Percentiles rank a stretch among this genome's conserved stretches.
Evolutionary conservation across 2,329 filamentous ascomycete species (phyloP).

Genomic region (Plenodomus tracheiphilus): DNA sequence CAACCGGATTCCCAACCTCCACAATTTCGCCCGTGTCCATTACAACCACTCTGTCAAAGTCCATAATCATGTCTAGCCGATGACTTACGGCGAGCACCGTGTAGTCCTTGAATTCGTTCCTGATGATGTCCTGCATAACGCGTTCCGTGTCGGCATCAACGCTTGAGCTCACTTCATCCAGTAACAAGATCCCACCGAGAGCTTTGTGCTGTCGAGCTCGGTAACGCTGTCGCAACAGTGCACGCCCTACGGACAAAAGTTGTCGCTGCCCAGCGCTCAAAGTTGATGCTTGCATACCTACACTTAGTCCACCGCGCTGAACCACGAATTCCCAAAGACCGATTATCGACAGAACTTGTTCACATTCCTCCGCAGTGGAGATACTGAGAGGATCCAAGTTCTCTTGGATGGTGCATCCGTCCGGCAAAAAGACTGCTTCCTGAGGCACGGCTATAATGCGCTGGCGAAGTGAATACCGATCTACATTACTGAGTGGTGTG

Average conservation of each 20-base stretch:
- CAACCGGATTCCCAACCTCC: constrained; percentile 40
- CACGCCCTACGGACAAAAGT: constrained; percentile 62
- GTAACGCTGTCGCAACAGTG: too few species aligned
- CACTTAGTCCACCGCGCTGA: constrained; percentile 11
- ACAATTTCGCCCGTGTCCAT: constrained; percentile 49
- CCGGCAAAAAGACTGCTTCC: constrained; percentile 53
- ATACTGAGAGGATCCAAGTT: constrained; percentile 50
- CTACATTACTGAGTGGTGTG: constrained; percentile 6
- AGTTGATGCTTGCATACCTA: constrained; percentile 5
- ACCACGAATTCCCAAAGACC: constrained; percentile 45
- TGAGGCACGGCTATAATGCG: constrained; percentile 52
- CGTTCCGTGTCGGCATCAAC: constrained; percentile 61
- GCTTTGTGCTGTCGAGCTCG: too few species aligned
- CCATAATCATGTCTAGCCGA: constrained; percentile 22
- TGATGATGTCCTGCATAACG: constrained; percentile 58
- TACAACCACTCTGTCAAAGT: constrained; percentile 27
- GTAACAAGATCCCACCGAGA: constrained; percentile 21
- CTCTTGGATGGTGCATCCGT: constrained; percentile 42
- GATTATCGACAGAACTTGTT: constrained; percentile 47
- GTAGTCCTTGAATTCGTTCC: constrained; percentile 50
- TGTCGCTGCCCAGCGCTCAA: constrained; percentile 58
- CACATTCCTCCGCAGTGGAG: constrained; percentile 39
- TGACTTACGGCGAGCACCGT: constrained; percentile 24
- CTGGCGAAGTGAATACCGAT: constrained; percentile 11
- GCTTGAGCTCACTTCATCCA: constrained; percentile 37